Evolutionary conservation across 2,329 filamentous ascomycete species (phyloP), one percentile per base, ranked within the genome.

Genomic region (Stromatinia cepivora): DNA sequence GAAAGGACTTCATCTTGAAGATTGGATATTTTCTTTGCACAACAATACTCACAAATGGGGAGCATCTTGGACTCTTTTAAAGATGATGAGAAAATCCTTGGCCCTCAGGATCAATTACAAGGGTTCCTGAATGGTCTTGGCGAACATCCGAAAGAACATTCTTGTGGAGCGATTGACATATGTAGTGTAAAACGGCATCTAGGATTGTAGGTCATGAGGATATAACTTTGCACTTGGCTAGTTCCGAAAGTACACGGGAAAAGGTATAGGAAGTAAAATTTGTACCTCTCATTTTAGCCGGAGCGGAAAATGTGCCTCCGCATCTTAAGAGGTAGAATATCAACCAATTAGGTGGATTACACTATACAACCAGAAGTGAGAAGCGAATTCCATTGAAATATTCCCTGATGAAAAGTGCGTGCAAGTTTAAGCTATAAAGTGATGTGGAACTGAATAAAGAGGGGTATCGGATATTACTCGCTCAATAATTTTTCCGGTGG

Each of bases 261-360:
- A 61, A 20, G 17, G n/a, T 25, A 39, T 2, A 22, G 7, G 36
- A 52, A 39, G 22, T 20, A 15, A 48, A 31, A 20, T 9, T 34
- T 31, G 31, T 31, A 31, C 20, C 17, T 46, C 5, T 7, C 65
- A 39, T 7, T 61, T 61, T 52, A 67, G 34, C 65, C 65, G 65
- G 36, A 61, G 31, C 56, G 56, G 66, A 67, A 67, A 62, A 25
- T 52, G 46, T 62, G 56, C 66, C 31, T 62, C 66, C 56, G 56
- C 31, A 62, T 28, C 25, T 62, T 20, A n/a, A 45, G 20, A 53
- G 34, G 31, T 34, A 67, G 54, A 62, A 22, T 7, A 62, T 31
- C 28, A 9, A 17, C 28, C 52, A 66, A 36, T 34, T n/a, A 34
- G 20, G 20, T 54, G 20, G 20, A 10, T 42, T 10, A 13, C 11